Evolutionary conservation across 306 rosid species (phyloP), one percentile per base, ranked within the genome.

Genomic region (Trichosanthes truncata): DNA sequence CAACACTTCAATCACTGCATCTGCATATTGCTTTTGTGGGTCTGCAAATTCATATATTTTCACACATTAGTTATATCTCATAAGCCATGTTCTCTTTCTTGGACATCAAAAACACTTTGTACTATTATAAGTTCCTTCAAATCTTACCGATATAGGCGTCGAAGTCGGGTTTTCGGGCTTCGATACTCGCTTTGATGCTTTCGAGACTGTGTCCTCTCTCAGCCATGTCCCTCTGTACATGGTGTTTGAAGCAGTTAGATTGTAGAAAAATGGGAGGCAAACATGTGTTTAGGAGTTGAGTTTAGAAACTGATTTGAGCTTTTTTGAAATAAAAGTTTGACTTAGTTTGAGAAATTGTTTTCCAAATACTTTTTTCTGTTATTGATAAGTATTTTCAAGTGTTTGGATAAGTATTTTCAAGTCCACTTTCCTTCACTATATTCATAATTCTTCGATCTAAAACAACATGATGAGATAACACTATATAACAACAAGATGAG

Each of bases 201-300:
- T 96, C 99, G 46, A 96, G 99, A 76, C 99, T 96, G 61, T 96
- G 99, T 68, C 99, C 99, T 76, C 99, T 94, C 75, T 96, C 99
- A 40, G 99, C 97, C 99, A 96, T 96, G 88, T 96, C 99, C 80
- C 99, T 91, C 99, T 96, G 84, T 71, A 62, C 78, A 81, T 77
- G 48, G 85, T 17, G 81, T 78, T 61, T 80, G 43, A 82, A 12
- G 55, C n/a, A 36, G 59, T 46, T 7, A 62, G 82, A 11, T 66
- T 45, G 20, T 45, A 20, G 13, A 46, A n/a, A 17, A 4, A 74
- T 18, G 59, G 29, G 41, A 3, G 38, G 35, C 43, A n/a, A 13
- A 23, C 23, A 17, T 43, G 49, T 67, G 26, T 6, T 38, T 38
- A 15, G 6, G 23, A 17, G 73, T 65, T 36, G 26, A 35, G 26